Conservation (phyloP, 2,329 filamentous ascomycete genomes). For the Exophiala sp. region DNA sequence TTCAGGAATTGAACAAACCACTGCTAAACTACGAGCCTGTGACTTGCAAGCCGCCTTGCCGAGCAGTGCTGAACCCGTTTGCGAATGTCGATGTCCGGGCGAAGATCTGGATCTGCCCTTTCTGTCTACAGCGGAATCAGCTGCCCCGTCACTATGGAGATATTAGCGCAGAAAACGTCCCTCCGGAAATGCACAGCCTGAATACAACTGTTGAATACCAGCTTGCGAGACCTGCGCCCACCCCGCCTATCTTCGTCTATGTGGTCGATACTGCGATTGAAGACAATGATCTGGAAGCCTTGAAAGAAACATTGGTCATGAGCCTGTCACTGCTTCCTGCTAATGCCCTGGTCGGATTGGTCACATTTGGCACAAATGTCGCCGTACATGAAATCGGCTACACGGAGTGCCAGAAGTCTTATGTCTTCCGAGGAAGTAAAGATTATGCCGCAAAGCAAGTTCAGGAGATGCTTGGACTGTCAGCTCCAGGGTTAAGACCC, state of each 20-base stretch:
- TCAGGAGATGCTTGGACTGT: conserved; percentile 95
- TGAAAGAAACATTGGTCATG: conserved; percentile 63
- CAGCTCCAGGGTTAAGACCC: conserved; percentile 66
- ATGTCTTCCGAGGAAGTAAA: conserved; percentile 96
- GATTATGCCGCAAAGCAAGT: conserved; percentile 98
- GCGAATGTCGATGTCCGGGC: conserved; percentile 67
- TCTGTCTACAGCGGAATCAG: conserved; percentile 60
- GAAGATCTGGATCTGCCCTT: conserved; percentile 63
- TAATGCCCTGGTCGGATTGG: conserved; percentile 58
- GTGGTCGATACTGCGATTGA: conserved; percentile 66
- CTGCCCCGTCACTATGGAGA: conserved; percentile 64
- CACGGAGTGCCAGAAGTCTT: conserved; percentile 95
- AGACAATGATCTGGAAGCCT: conserved; percentile 60
- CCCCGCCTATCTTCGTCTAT: conserved; percentile 62
- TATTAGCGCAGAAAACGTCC: conserved; percentile 60
- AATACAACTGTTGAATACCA: conserved; percentile 64
- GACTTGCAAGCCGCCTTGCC: conserved; percentile 91
- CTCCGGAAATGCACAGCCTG: conserved; percentile 58
- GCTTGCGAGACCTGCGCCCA: conserved; percentile 55
- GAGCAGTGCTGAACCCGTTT: conserved; percentile 93
- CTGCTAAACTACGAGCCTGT: conserved; percentile 93
- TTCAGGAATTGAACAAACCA: conserved; percentile 92
- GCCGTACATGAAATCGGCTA: conserved; percentile 94
- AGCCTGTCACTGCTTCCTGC: conserved; percentile 58
- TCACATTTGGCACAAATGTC: conserved; percentile 83